These are phyloP conservation scores for Xylaria sp. DNA, from an alignment of 2,329 filamentous ascomycete species.

Conservation along the genomic window DNA sequence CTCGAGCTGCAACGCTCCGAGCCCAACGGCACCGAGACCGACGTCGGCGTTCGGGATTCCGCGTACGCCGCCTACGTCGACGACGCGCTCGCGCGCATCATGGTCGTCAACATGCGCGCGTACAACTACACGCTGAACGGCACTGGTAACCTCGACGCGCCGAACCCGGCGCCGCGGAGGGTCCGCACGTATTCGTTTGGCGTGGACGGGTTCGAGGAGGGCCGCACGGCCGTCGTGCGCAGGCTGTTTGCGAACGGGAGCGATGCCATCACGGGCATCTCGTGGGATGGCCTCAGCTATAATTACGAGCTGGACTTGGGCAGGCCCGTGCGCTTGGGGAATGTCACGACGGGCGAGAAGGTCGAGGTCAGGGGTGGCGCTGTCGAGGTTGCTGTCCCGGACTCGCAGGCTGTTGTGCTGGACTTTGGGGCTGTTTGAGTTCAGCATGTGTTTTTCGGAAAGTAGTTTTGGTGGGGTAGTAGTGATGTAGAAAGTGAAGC, in stretches of 20 bases:
- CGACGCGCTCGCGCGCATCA: constrained; percentile 57
- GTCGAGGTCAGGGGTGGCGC: constrained; percentile 51
- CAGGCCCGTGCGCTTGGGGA: constrained; percentile 61
- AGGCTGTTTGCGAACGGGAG: constrained; percentile 69
- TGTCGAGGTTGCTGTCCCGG: constrained; percentile 53
- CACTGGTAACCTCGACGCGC: constrained; percentile 44
- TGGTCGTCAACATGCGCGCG: constrained; percentile 66
- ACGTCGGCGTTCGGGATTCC: constrained; percentile 55
- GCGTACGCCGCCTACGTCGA: constrained; percentile 67
- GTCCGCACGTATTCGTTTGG: constrained; percentile 55
- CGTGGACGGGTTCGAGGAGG: constrained; percentile 42
- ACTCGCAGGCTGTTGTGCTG: constrained; percentile 56
- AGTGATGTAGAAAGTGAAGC: neutral
- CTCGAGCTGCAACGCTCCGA: constrained; percentile 48
- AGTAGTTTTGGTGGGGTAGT: neutral
- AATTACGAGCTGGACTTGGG: constrained; percentile 68
- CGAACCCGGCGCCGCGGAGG: constrained; percentile 47
- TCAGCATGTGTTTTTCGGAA: neutral
- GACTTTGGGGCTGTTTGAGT: constrained; percentile 43
- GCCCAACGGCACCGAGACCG: constrained; percentile 5
- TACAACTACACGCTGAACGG: constrained; percentile 68
- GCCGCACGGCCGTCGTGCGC: constrained; percentile 52
- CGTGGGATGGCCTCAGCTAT: constrained; percentile 70
- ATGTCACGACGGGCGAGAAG: constrained; percentile 64
- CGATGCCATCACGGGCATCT: constrained; percentile 70